phyloP scores from a whole-genome alignment of 169 alveolate species.

The Plasmodium cynomolgi region DNA sequence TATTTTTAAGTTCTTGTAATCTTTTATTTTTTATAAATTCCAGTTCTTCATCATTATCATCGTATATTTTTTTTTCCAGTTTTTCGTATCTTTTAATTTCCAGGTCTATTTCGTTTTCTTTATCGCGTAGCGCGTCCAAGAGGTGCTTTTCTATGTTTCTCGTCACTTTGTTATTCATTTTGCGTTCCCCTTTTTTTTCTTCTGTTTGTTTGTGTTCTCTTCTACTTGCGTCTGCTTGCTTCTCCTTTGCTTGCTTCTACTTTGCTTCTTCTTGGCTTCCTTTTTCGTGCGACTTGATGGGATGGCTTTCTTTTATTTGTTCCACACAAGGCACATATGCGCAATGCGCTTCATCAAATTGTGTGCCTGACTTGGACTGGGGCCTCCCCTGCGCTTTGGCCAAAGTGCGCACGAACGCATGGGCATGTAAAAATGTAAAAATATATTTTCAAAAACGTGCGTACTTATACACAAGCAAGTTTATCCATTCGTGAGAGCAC shows the following conservation, averaged over 20 bases:
- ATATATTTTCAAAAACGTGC: background rate
- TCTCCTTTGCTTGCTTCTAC: background rate
- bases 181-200: background rate
- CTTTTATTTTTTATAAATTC: constrained; percentile 81
- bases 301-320: background rate
- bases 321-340: background rate
- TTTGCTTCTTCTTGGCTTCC: too few relatives aligned
- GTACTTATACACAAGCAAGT: background rate
- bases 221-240: background rate
- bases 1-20: constrained; percentile 79
- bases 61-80: constrained; percentile 78
- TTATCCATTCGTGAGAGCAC: background rate
- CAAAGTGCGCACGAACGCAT: background rate
- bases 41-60: constrained; percentile 80
- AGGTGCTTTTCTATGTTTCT: constrained; percentile 66
- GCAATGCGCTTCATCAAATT: background rate
- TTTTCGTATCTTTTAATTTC: constrained; percentile 76
- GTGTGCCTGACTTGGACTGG: background rate
- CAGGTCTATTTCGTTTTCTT: constrained; percentile 82
- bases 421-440: background rate
- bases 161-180: constrained; percentile 35
- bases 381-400: background rate
- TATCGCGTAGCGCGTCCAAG: constrained; percentile 78
- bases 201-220: background rate
- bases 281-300: background rate